These are phyloP conservation scores for Pseudopediastrum boryanum DNA, from an alignment of 139 green algal genomes.

Conservation along the genomic window DNA sequence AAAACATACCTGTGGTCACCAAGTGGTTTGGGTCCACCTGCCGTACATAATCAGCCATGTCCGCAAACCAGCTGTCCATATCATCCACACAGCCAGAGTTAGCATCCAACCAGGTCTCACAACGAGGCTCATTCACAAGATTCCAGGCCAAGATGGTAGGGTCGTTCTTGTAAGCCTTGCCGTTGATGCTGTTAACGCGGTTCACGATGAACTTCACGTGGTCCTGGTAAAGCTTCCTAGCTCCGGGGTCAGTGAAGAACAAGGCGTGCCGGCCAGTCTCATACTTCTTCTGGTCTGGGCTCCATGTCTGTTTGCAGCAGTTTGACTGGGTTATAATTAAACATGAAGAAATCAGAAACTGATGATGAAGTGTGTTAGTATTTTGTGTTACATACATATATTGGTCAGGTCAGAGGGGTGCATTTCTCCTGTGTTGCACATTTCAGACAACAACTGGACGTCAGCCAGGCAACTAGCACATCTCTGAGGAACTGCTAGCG, in stretches of 20 bases:
- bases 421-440: no score
- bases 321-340: no score
- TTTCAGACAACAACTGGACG: no score
- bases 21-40: slow-evolving; percentile 60
- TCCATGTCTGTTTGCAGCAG: no score
- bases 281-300: slow-evolving; percentile 46
- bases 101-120: slow-evolving; percentile 44
- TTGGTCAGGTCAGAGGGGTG: no score
- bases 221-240: slow-evolving; percentile 63
- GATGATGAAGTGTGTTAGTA: no score
- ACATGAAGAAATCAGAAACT: no score
- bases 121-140: slow-evolving; percentile 84
- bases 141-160: slow-evolving; percentile 81
- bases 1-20: slow-evolving; percentile 33
- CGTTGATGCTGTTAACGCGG: slow-evolving; percentile 54
- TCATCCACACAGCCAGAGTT: slow-evolving; percentile 5
- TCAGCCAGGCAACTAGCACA: no score
- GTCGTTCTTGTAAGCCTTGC: slow-evolving; percentile 63
- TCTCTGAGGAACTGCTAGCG: no score
- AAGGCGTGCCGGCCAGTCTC: slow-evolving; percentile 63
- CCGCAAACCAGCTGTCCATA: slow-evolving; percentile 54
- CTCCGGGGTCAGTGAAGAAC: slow-evolving; percentile 68
- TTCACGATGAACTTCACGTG: slow-evolving; percentile 53
- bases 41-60: slow-evolving; percentile 66
- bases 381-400: no score